These are phyloP conservation scores for Dactylellina sp. DNA, from an alignment of 2,329 filamentous ascomycete genomes.

Conservation along the genomic window DNA sequence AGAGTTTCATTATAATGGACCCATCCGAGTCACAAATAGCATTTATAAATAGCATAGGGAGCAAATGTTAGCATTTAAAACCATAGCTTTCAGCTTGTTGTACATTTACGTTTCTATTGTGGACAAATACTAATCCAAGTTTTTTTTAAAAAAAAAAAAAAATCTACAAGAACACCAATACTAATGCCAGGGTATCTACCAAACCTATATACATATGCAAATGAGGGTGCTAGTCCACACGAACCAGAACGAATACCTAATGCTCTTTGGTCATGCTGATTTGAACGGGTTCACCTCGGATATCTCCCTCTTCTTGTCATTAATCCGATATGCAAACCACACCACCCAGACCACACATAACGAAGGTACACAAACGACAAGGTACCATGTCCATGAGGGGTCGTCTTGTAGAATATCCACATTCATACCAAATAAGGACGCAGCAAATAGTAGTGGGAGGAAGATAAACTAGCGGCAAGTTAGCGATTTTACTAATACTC, in stretches of 20 bases:
- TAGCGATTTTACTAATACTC: conserved; percentile 24
- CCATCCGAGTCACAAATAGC: background rate
- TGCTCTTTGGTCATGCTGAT: conserved; percentile 17
- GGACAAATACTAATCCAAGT: too few species aligned
- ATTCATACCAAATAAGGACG: conserved; percentile 58
- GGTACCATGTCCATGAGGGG: conserved; percentile 57
- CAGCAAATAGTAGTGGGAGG: conserved; percentile 57
- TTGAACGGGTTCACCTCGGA: conserved; percentile 53
- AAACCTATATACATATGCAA: too few species aligned
- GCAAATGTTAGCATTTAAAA: too few species aligned
- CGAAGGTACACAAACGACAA: conserved; percentile 52
- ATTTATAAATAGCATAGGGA: background rate
- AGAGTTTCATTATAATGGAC: background rate
- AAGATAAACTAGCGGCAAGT: conserved; percentile 57
- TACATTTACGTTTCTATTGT: too few species aligned
- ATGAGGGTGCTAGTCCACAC: too few species aligned
- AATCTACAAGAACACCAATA: too few species aligned
- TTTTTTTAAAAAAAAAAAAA: too few species aligned
- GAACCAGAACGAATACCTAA: background rate
- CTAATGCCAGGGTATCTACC: too few species aligned
- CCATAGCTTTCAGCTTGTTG: too few species aligned
- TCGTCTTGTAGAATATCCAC: conserved; percentile 53
- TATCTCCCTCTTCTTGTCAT: conserved; percentile 34
- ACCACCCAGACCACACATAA: conserved; percentile 42
- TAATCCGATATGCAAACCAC: conserved; percentile 50